Evolutionary conservation across 139 green algal species (phyloP).

Genomic region (Spirogloea muscicola): DNA sequence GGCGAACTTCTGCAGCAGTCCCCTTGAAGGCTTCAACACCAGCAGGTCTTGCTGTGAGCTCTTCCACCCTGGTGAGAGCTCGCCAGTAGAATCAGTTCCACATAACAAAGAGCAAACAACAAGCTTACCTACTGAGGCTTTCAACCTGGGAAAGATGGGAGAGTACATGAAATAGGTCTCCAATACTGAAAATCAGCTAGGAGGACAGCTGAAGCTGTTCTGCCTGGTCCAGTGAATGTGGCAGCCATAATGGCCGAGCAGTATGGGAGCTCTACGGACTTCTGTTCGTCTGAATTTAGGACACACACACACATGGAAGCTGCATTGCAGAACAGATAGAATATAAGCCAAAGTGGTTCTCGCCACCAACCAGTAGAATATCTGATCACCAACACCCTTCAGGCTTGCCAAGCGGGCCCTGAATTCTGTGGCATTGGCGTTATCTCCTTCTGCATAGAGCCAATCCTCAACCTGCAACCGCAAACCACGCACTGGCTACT

Average conservation of each 20-base stretch:
- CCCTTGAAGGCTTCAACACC: neutral
- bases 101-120: neutral
- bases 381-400: neutral
- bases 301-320: neutral
- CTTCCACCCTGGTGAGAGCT: constrained; percentile 4
- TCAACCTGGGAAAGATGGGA: neutral
- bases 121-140: neutral
- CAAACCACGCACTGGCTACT: neutral
- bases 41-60: constrained; percentile 23
- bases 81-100: neutral
- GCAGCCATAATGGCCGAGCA: neutral
- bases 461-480: constrained; percentile 36
- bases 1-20: neutral
- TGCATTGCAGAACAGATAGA: too few relatives aligned
- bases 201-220: too few relatives aligned
- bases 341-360: neutral
- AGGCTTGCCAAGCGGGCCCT: neutral
- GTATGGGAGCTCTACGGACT: neutral
- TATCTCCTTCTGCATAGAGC: constrained; percentile 38
- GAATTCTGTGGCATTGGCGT: constrained; percentile 24
- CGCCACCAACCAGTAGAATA: constrained; percentile 20
- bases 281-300: neutral
- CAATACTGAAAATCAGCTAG: constrained; percentile 12
- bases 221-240: constrained; percentile 10
- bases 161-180: neutral